Base-by-base conservation (phyloP, 352 stramenopile species). In the Globisporangium cylindrosporum region DNA sequence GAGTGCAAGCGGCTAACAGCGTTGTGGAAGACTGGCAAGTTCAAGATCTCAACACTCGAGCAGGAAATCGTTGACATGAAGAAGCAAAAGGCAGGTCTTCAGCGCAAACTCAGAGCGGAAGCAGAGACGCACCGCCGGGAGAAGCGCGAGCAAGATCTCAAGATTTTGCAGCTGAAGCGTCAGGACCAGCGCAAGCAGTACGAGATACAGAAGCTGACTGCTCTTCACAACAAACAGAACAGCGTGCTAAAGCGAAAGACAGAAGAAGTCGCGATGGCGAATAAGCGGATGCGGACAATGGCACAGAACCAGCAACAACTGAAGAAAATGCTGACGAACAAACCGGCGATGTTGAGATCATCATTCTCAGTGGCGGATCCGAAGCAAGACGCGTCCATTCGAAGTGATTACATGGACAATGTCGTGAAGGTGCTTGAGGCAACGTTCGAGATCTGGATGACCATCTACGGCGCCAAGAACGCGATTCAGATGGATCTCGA, bases 161-260 rank as follows among this genome's bases (percentile, higher is more conserved):
- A 86, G 59, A 85, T 82, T 27, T 48, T 86, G 4, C 77, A 88
- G 66, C 48, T 88, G 10, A 85, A 82, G 43, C 78, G 84, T 1
- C 76, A 91, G 53, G 79, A 93, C 41, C 74, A 87, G 57, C 76
- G 84, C 2, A 86, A 78, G 60, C 74, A 83, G 25, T 82, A 80
- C 58, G 74, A 92, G 56, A 58, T 84, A 4, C 78, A 90, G 36
- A 90, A 89, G 63, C 32, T 83, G 2, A 74, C 67, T 10, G 64
- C 67, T 0, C 58, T 79, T 6, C 73, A 81, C 32, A 53, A 48
- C 10, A 91, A 91, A 32, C 80, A 88, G 55, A 77, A 70, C 38
- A 73, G 66, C 55, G 65, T 80, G 29, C 60, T 87, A 3, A 92
- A 93, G 57, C 79, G 75, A n/a, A 92, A 90, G 57, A 82, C 73